Conservation (phyloP, 495 filamentous ascomycete genomes). For the Penicillium herquei region DNA sequence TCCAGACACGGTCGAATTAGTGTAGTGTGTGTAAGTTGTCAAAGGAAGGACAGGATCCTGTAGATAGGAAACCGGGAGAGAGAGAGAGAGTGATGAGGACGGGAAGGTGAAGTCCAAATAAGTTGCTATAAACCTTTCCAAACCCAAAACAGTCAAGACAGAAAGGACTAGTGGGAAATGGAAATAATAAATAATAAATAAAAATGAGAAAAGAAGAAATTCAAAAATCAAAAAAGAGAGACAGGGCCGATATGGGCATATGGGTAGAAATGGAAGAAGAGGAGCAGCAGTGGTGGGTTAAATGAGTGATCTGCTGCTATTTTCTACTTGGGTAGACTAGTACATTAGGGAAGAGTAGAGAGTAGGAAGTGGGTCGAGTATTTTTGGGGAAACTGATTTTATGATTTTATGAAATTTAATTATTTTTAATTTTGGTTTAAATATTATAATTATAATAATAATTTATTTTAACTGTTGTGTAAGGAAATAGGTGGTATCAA, state of each 20-base stretch:
- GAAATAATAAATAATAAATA: slow-evolving; percentile 26
- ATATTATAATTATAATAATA: not conserved
- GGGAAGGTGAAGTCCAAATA: slow-evolving; percentile 27
- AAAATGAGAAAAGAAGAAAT: slow-evolving; percentile 24
- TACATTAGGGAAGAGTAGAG: not conserved
- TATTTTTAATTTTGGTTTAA: not conserved
- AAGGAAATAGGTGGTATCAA: slow-evolving; percentile 13
- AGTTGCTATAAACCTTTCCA: slow-evolving; percentile 20
- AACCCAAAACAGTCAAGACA: slow-evolving; percentile 26
- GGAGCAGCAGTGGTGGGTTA: slow-evolving; percentile 39
- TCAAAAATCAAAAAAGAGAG: slow-evolving; percentile 34
- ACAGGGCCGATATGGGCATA: slow-evolving; percentile 31
- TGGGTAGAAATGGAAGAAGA: slow-evolving; percentile 20
- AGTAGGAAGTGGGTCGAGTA: slow-evolving; percentile 33
- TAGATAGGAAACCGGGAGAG: slow-evolving; percentile 27
- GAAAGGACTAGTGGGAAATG: slow-evolving; percentile 20
- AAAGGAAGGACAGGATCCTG: slow-evolving; percentile 38
- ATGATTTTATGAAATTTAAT: not conserved
- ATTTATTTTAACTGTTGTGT: slow-evolving; percentile 10
- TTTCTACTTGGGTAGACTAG: slow-evolving; percentile 34
- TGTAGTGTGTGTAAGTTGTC: slow-evolving; percentile 2
- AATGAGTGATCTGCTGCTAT: slow-evolving; percentile 45
- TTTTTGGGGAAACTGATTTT: slow-evolving; percentile 26
- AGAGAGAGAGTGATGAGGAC: slow-evolving; percentile 24
- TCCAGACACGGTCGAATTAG: slow-evolving; percentile 10